Evolutionary conservation across 768 basidiomycete genomes (phyloP).

Genomic region (Amanita jacksonii): DNA sequence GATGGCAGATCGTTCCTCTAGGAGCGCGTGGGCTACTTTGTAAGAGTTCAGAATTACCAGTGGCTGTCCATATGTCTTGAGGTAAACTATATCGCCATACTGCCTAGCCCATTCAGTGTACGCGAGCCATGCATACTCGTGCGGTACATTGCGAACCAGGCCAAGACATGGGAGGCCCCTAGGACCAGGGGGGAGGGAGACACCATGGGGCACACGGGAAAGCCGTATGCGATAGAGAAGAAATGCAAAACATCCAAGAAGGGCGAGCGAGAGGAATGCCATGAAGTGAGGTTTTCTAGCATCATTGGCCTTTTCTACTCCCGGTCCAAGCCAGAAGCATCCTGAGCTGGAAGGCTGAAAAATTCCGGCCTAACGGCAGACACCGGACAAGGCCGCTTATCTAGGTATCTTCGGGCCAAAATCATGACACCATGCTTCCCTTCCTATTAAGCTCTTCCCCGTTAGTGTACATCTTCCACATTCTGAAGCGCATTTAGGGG

Average conservation of each 20-base stretch:
- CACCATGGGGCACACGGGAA: not conserved
- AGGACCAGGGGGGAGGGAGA: conserved; percentile 25
- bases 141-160: conserved; percentile 22
- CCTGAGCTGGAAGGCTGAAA: no score
- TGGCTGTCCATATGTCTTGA: conserved; percentile 24
- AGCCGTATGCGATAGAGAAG: conserved; percentile 4
- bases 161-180: conserved; percentile 25
- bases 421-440: no score
- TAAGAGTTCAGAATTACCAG: conserved; percentile 32
- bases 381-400: no score
- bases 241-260: conserved; percentile 1
- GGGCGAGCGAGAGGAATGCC: not conserved
- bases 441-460: no score
- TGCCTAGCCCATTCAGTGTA: conserved; percentile 22
- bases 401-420: no score
- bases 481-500: no score
- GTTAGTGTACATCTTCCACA: no score
- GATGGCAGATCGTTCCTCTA: conserved; percentile 33
- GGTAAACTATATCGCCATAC: conserved; percentile 22
- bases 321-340: conserved; percentile 1
- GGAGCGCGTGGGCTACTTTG: conserved; percentile 29
- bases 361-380: no score
- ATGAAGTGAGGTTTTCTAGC: conserved; percentile 12
- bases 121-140: conserved; percentile 20
- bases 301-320: conserved; percentile 13